Evolutionary conservation across 2,329 filamentous ascomycete genomes (phyloP), one percentile per base, ranked within the genome.

Genomic region (Tothia fuscella): DNA sequence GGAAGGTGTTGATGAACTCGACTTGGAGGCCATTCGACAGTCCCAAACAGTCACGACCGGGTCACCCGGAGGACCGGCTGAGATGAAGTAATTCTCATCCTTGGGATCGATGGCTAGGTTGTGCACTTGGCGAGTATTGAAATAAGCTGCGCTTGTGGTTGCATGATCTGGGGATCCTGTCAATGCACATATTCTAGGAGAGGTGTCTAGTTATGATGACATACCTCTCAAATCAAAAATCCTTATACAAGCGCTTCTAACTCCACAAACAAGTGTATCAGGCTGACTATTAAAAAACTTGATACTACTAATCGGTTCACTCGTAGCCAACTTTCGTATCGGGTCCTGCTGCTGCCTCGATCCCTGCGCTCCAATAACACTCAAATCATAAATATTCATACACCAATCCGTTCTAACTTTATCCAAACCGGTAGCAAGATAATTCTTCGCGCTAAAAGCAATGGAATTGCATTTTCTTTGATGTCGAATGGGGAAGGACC

Each of bases 71-170:
- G 80, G 80, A 2, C 67, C 67, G 12, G 82, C 85, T 1, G 84
- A 88, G 1, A 84, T 78, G 61, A 91, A 89, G 58, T 87, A 89
- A 51, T 91, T 87, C 49, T 80, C 76, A 51, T 93, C 82, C 17
- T 77, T 67, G 46, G 82, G 83, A 61, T 91, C 83, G 46, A 91
- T 83, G 13, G 82, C 74, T 42, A 91, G 61, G 47, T 78, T 78
- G 53, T 79, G 71, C 6, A 80, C 75, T 50, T 76, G 74, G 13
- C 69, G 65, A 2, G 76, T 79, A 2, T 69, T 61, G 40, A 64
- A 63, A 37, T 68, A 65, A 16, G 67, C 64, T 12, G 65, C 65
- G 25, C 71, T 53, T 38, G 52, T 68, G 54, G 43, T 70, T 13
- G 50, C 54, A 16, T 59, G 56, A 34, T 63, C 62, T 61, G 38